phyloP scores from a whole-genome alignment of 352 stramenopile species.

The Pythium scleroteichum region DNA sequence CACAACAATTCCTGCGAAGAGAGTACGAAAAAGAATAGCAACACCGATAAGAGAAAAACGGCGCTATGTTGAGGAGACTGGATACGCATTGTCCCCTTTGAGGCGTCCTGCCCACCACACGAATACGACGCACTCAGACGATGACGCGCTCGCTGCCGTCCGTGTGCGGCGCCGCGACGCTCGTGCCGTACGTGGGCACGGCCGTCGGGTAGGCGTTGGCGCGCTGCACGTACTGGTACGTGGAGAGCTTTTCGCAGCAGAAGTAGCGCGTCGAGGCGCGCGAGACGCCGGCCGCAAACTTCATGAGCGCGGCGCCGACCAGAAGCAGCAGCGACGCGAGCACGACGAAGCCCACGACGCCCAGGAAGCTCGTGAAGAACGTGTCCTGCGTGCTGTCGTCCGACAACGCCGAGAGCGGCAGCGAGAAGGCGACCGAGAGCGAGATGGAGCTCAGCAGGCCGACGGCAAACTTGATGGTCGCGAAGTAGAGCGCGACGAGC shows the following conservation, averaged over 20 bases:
- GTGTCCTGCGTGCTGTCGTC: conserved; percentile 38
- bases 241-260: conserved; percentile 63
- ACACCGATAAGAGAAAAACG: no score
- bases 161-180: not conserved
- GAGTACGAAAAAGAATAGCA: no score
- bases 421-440: conserved; percentile 56
- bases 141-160: conserved; percentile 7
- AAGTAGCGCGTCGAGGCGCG: conserved; percentile 59
- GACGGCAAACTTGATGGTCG: conserved; percentile 58
- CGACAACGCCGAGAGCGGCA: conserved; percentile 43
- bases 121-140: not conserved
- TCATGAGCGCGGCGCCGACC: conserved; percentile 58
- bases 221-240: conserved; percentile 42
- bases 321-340: conserved; percentile 46
- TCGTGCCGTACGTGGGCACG: conserved; percentile 40
- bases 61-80: no score
- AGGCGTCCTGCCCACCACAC: no score
- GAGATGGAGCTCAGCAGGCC: conserved; percentile 50
- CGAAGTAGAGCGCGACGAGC: conserved; percentile 58
- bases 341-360: conserved; percentile 47
- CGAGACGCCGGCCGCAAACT: conserved; percentile 45
- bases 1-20: no score
- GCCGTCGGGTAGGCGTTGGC: conserved; percentile 21
- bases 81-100: no score
- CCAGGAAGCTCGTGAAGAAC: conserved; percentile 41